Base-by-base conservation (phyloP, 495 filamentous ascomycete species). In the Emericellopsis terricola region DNA sequence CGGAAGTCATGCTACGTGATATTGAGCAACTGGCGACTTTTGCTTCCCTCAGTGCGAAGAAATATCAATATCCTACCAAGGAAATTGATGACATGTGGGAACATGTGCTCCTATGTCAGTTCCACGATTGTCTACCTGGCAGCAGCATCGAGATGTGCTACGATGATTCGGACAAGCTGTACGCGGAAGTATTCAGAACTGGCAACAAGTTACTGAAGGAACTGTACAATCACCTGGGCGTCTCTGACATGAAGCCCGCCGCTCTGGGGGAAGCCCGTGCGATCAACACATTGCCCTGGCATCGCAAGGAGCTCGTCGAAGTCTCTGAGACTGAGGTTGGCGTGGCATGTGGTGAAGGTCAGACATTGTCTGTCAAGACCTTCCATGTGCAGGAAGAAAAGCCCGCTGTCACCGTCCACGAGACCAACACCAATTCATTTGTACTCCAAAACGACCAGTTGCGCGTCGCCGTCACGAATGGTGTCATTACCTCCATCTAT, bases 111-210 rank as follows among this genome's bases (percentile, higher is more conserved):
- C 70, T 94, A 13, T 93, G 86, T 44, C 89, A 97, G 44, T 96
- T 96, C 62, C 89, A 97, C 47, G 89, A 97, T 49, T 94, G 87
- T 48, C 60, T 97, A 23, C 89, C 89, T 8, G 89, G 89, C n/a
- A 91, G 78, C 47, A 76, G 73, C 13, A 96, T 97, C 40, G 84
- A 87, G 50, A 94, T 97, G 86, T 87, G 80, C 50, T 94, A 94
- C 49, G 78, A 82, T 46, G 89, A 97, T 43, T 89, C 82, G 0
- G 76, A 92, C 45, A 64, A 83, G 65, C 58, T 93, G 7, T 97
- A 97, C 47, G 73, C 60, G 7, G 56, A 80, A 41, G 65, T 92
- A n/a, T 94, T 94, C 47, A 55, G 73, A 43, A 81, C 68, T 2
- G 87, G 81, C 5, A 49, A 73, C 35, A 66, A 64, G 38, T 57